Evolutionary conservation across 441 rosid genomes (phyloP).

Genomic region (Croton setiger): DNA sequence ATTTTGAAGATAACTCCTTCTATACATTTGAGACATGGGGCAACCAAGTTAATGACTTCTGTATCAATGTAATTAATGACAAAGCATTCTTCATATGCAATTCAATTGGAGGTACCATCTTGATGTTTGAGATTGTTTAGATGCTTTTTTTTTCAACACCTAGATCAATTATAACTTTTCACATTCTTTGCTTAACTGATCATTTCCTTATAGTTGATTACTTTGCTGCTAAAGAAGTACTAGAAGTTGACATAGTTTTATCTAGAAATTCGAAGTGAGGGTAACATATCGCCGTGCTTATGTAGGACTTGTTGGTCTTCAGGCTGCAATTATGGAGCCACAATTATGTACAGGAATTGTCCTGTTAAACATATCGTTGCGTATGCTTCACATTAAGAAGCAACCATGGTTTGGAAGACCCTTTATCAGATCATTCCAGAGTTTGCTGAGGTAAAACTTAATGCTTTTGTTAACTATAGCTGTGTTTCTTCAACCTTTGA

Average conservation of each 20-base stretch:
- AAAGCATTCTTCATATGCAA: slow-evolving; percentile 82
- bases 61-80: slow-evolving; percentile 66
- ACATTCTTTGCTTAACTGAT: not conserved
- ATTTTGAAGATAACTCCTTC: slow-evolving; percentile 52
- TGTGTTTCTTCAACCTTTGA: not conserved
- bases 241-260: not conserved
- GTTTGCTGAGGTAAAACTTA: slow-evolving; percentile 57
- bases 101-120: slow-evolving; percentile 77
- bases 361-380: slow-evolving; percentile 72
- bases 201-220: slow-evolving; percentile 4
- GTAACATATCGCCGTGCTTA: slow-evolving; percentile 8
- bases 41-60: slow-evolving; percentile 70
- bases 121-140: not conserved
- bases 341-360: slow-evolving; percentile 63
- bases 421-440: slow-evolving; percentile 73
- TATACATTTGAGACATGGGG: slow-evolving; percentile 92
- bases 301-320: slow-evolving; percentile 87
- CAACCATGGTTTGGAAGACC: slow-evolving; percentile 82
- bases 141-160: not conserved
- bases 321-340: slow-evolving; percentile 75
- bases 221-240: not conserved
- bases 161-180: not conserved
- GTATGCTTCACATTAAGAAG: slow-evolving; percentile 87
- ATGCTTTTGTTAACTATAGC: slow-evolving; percentile 7
- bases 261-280: not conserved